Evolutionary conservation across 345 rosid species (phyloP).

Genomic region (Salix caprea): DNA sequence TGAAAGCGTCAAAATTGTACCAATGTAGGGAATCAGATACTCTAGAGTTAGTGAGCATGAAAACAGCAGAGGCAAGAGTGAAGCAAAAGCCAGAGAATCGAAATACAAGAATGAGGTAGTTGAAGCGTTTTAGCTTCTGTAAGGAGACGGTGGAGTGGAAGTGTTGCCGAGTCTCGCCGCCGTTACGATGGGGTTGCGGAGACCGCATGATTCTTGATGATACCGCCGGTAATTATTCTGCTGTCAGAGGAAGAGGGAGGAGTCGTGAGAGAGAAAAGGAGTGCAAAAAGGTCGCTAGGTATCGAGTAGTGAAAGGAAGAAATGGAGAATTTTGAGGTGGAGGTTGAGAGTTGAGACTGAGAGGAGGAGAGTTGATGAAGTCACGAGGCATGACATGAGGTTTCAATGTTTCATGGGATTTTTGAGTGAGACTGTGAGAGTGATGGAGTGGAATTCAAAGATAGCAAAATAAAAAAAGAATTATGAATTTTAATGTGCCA

Average conservation of each 20-base stretch:
- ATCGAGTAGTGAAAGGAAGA: background rate
- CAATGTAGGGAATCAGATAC: conserved; percentile 60
- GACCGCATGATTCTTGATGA: conserved; percentile 49
- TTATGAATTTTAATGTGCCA: no score
- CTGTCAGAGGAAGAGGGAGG: conserved; percentile 5
- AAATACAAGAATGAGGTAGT: conserved; percentile 62
- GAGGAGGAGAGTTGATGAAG: conserved; percentile 6
- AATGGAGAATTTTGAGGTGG: background rate
- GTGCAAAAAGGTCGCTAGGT: background rate
- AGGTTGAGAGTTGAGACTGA: background rate
- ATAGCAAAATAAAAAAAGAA: no score
- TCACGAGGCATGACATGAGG: conserved; percentile 35
- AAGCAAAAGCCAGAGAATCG: conserved; percentile 75
- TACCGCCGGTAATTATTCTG: background rate
- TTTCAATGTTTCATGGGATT: conserved; percentile 12
- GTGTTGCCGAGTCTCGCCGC: conserved; percentile 54
- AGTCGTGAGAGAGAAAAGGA: conserved; percentile 31
- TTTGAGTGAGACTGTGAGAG: conserved; percentile 4
- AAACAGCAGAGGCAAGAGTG: conserved; percentile 75
- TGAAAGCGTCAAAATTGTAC: conserved; percentile 89
- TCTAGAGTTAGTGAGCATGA: conserved; percentile 75
- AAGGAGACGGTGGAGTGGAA: conserved; percentile 72
- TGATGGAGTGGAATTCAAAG: no score
- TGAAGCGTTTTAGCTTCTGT: conserved; percentile 79
- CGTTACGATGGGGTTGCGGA: conserved; percentile 59